Percentiles rank a stretch among this genome's conserved stretches.
These are phyloP conservation scores for Thermoascus crustaceus DNA, from an alignment of 2,329 filamentous ascomycete species.

Conservation along the genomic window DNA sequence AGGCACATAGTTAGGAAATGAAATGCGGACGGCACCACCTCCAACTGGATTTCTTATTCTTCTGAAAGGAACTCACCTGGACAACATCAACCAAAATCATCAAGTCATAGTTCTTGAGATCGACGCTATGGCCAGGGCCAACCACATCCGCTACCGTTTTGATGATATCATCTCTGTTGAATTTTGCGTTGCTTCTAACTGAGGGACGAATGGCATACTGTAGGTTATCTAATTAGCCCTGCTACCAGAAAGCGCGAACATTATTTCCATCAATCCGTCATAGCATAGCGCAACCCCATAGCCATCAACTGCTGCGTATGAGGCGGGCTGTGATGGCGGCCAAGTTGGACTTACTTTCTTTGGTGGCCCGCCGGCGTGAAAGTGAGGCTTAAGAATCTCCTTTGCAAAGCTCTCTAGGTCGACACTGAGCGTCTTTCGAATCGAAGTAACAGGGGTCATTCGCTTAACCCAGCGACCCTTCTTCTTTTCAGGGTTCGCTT, in stretches of 20 bases:
- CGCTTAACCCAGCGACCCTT: slow-evolving; percentile 52
- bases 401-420: slow-evolving; percentile 50
- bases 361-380: slow-evolving; percentile 44
- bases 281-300: neutral
- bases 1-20: no score
- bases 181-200: slow-evolving; percentile 51
- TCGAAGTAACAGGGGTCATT: slow-evolving; percentile 51
- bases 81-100: slow-evolving; percentile 56
- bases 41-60: no score
- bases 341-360: slow-evolving; percentile 42
- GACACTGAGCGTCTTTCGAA: slow-evolving; percentile 50
- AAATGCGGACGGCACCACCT: no score
- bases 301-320: neutral
- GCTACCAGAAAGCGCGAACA: neutral
- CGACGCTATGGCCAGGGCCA: slow-evolving; percentile 51
- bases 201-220: slow-evolving; percentile 58
- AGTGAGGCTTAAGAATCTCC: slow-evolving; percentile 51
- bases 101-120: slow-evolving; percentile 53
- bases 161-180: slow-evolving; percentile 52
- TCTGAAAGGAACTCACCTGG: slow-evolving; percentile 45
- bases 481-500: slow-evolving; percentile 42
- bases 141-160: slow-evolving; percentile 51
- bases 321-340: neutral
- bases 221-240: slow-evolving; percentile 3
- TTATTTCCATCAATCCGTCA: no score